phyloP scores from a whole-genome alignment of 345 rosid species.

The Eucalyptus pauciflora region DNA sequence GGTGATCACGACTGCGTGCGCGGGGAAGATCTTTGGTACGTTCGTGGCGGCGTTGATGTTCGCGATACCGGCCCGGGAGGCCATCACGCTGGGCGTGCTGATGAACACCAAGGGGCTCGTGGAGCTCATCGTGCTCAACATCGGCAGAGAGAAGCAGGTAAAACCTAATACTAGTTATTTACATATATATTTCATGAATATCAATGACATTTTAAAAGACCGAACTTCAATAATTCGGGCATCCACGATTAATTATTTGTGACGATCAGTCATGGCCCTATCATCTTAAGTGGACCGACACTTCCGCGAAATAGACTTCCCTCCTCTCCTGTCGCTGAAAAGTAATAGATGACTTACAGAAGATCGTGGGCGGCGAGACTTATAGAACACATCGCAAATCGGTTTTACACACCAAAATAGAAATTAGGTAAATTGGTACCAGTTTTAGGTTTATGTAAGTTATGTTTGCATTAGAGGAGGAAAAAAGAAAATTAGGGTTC shows the following conservation, averaged over 20 bases:
- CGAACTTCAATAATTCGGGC: not conserved
- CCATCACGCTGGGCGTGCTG: slow-evolving; percentile 65
- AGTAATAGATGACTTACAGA: not conserved
- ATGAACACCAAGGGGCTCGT: slow-evolving; percentile 94
- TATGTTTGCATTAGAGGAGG: not conserved
- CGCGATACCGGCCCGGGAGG: slow-evolving; percentile 59
- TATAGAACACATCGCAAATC: not conserved
- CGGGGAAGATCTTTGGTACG: slow-evolving; percentile 71
- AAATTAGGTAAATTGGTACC: not conserved
- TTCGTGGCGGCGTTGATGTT: slow-evolving; percentile 56
- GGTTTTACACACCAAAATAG: not conserved
- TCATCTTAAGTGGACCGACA: not conserved
- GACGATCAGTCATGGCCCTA: not conserved
- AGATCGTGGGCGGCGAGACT: not conserved
- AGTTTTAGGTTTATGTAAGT: not conserved
- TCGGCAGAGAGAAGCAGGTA: slow-evolving; percentile 85
- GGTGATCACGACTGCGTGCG: slow-evolving; percentile 64
- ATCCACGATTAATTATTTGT: not conserved
- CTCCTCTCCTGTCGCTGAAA: not conserved
- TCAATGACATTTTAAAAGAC: not conserved
- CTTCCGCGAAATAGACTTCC: not conserved
- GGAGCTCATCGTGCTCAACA: slow-evolving; percentile 89
- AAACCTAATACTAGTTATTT: not conserved
- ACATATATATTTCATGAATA: not conserved
- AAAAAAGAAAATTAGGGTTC: not conserved